Percentiles rank a stretch among this genome's conserved stretches.
phyloP scores from a whole-genome alignment of 352 stramenopile species.

The Phytophthora capsici region DNA sequence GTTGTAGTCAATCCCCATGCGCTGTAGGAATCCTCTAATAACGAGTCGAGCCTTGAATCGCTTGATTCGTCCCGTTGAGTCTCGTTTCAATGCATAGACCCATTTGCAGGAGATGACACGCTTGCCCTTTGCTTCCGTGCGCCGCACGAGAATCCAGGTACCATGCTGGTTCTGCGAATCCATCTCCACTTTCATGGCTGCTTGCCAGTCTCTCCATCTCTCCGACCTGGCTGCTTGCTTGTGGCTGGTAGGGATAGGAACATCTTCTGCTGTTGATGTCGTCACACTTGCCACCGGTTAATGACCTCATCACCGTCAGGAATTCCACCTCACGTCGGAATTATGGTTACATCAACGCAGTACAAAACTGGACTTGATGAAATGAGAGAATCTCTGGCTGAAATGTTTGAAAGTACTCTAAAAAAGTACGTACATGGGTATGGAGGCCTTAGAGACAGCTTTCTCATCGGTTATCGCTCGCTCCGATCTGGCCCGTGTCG shows the following conservation, averaged over 20 bases:
- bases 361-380: no score
- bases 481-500: no score
- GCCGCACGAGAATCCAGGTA: not conserved
- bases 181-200: conserved; percentile 10
- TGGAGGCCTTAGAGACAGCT: no score
- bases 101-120: conserved; percentile 16
- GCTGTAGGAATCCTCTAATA: not conserved
- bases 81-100: conserved; percentile 15
- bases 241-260: conserved; percentile 12
- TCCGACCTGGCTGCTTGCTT: conserved; percentile 5
- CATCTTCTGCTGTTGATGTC: not conserved
- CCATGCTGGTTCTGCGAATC: conserved; percentile 3
- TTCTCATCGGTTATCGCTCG: no score
- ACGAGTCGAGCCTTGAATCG: conserved; percentile 22
- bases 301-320: no score
- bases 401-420: no score
- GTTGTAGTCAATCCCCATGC: conserved; percentile 10
- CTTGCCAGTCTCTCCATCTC: not conserved
- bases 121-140: conserved; percentile 9
- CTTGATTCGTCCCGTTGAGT: conserved; percentile 10
- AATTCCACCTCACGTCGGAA: no score
- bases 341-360: no score
- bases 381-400: no score
- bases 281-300: not conserved
- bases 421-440: no score